phyloP scores from a whole-genome alignment of 345 rosid species.

The Salix dunnii region DNA sequence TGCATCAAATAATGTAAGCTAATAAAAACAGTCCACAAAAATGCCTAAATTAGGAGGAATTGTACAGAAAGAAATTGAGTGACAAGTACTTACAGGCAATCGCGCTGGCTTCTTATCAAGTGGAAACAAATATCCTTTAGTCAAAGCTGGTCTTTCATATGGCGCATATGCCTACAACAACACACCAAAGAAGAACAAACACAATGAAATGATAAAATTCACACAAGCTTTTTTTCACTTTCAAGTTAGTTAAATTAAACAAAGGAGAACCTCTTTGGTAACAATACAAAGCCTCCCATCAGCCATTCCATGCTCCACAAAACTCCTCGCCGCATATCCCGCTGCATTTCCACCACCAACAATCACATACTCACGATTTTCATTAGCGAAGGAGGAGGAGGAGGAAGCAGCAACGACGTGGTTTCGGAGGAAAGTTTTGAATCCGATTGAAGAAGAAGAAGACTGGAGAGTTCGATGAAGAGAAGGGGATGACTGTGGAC shows the following conservation, averaged over 20 bases:
- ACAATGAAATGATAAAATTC: neutral
- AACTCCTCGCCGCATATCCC: slow-evolving; percentile 89
- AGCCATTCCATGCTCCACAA: slow-evolving; percentile 94
- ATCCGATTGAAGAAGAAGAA: slow-evolving; percentile 33
- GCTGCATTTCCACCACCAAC: slow-evolving; percentile 99
- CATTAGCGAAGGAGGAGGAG: slow-evolving; percentile 63
- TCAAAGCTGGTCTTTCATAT: slow-evolving; percentile 95
- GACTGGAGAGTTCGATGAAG: slow-evolving; percentile 37
- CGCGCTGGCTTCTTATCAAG: slow-evolving; percentile 88
- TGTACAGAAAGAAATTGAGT: neutral
- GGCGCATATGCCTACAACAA: slow-evolving; percentile 72
- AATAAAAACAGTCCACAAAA: no score
- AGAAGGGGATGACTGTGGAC: slow-evolving; percentile 43
- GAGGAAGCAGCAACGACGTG: slow-evolving; percentile 54
- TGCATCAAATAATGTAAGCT: neutral
- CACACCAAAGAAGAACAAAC: neutral
- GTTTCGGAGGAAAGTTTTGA: slow-evolving; percentile 41
- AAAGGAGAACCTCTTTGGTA: slow-evolving; percentile 62
- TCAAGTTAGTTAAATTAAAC: neutral
- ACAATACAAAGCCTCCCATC: slow-evolving; percentile 90
- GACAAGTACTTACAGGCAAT: slow-evolving; percentile 59
- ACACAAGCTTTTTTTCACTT: neutral
- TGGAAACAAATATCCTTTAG: slow-evolving; percentile 92
- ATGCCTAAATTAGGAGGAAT: no score
- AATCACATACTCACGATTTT: slow-evolving; percentile 75